These are phyloP conservation scores for Paraphaeosphaeria sporulosa DNA, from an alignment of 2,329 filamentous ascomycete genomes.

Conservation along the genomic window DNA sequence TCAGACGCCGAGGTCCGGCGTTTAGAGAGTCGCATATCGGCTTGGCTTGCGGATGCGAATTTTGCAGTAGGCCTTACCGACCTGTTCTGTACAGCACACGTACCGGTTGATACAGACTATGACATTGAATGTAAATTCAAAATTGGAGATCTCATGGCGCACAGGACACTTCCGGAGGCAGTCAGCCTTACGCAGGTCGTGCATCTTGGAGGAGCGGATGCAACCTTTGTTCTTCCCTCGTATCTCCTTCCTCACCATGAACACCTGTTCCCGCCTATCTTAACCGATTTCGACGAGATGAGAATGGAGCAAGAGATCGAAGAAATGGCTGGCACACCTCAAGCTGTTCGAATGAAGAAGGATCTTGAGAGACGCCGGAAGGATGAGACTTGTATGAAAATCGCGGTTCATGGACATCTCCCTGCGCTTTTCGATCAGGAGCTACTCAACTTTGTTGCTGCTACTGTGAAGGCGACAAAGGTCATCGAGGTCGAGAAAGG, in stretches of 20 bases:
- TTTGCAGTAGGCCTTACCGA: slow-evolving; percentile 59
- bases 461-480: slow-evolving; percentile 65
- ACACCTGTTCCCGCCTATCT: slow-evolving; percentile 56
- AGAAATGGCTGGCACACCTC: slow-evolving; percentile 54
- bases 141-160: slow-evolving; percentile 59
- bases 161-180: slow-evolving; percentile 55
- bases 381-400: slow-evolving; percentile 58
- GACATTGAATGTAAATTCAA: slow-evolving; percentile 57
- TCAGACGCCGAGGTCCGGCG: slow-evolving; percentile 54
- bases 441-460: slow-evolving; percentile 62
- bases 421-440: slow-evolving; percentile 61
- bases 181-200: slow-evolving; percentile 58
- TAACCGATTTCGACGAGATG: slow-evolving; percentile 44
- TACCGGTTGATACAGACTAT: slow-evolving; percentile 58
- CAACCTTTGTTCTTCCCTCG: slow-evolving; percentile 56
- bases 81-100: slow-evolving; percentile 55
- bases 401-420: slow-evolving; percentile 58
- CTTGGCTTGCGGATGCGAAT: slow-evolving; percentile 62
- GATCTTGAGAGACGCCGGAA: slow-evolving; percentile 52
- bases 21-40: slow-evolving; percentile 56
- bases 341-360: slow-evolving; percentile 51
- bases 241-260: slow-evolving; percentile 64
- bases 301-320: slow-evolving; percentile 50
- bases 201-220: slow-evolving; percentile 60
- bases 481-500: slow-evolving; percentile 62